Evolutionary conservation across 345 rosid species (phyloP), one percentile per base, ranked within the genome.

Genomic region (Populus alba): DNA sequence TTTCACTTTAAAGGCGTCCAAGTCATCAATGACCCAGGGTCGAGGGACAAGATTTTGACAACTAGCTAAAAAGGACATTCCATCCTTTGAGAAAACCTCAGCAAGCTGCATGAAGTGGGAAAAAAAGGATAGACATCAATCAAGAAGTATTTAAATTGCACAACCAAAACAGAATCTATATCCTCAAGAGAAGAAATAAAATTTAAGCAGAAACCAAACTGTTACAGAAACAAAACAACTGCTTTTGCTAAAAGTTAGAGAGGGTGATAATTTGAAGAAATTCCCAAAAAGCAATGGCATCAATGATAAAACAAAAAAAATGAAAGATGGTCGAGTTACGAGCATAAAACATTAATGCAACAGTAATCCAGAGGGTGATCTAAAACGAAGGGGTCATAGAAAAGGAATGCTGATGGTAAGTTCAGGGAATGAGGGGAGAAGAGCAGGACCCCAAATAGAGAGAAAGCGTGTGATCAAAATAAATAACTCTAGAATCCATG

Each of bases 21-120:
- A 81, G 78, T 97, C 98, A 89, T 97, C 99, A 77, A 94, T 85
- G 66, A 92, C 99, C 97, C 98, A 97, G 38, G 99, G 99, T 49
- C 97, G 87, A 53, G 97, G 81, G 68, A 91, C 91, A 80, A 97
- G 88, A 89, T 91, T 97, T 84, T 97, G 97, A 87, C 91, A 92
- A 68, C 94, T 97, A 77, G 98, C 97, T 80, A 91, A 81, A 76
- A 97, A 97, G 39, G 99, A 91, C 93, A 97, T 94, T n/a, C 98
- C 97, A 63, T 97, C 97, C 80, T 23, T 97, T 10, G 97, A 92
- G 88, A 97, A 97, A 55, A 94, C 95, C 92, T 97, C 98, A 23
- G 99, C 98, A 80, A 97, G 98, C 99, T 96, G 86, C 86, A 85
- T 55, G 15, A 81, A 73, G 70, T 76, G 62, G 53, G 20, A 57